Evolutionary conservation across 352 stramenopile genomes (phyloP), one percentile per base, ranked within the genome.

Genomic region (Elongisporangium prolatum): DNA sequence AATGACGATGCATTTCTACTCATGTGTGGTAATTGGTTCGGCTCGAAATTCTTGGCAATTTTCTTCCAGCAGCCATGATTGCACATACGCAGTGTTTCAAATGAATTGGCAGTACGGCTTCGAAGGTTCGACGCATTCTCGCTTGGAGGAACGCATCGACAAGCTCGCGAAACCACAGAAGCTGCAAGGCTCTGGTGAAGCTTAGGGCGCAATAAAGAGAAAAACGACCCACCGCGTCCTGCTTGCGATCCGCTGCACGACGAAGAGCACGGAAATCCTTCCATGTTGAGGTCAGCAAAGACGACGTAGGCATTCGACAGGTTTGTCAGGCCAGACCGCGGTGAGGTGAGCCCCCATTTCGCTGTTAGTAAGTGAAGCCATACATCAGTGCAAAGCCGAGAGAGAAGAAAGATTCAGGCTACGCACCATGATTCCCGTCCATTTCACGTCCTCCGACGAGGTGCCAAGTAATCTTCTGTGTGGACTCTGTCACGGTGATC

Each of bases 211-310:
- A 68, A 48, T 5, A 93, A 63, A 2, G 72, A 80, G 54, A 88
- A 90, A 58, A 93, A 93, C 17, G 70, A 80, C 2, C 84, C 84
- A 20, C 84, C 84, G 25, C 84, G 79, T 24, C 84, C 84, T 21
- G 72, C 81, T 63, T 93, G 84, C 2, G 84, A 93, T 4, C 84
- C 84, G 54, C 75, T 79, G 68, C 84, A 93, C 2, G 60, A 14
- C 10, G 67, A 75, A 4, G 84, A 93, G 56, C 84, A 93, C n/a
- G 84, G 84, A 48, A 81, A 93, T 0, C 84, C 84, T 55, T 93
- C 77, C 81, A 91, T 90, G 48, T 93, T 93, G 51, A 93, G 69
- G 54, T 93, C 84, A 1, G 58, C 81, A 63, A 93, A 91, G 5
- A 65, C 85, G 21, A 89, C 79, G 40, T 69, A 72, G 2, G 63